phyloP scores from a whole-genome alignment of 2,329 filamentous ascomycete genomes.

The Fusarium circinatum region DNA sequence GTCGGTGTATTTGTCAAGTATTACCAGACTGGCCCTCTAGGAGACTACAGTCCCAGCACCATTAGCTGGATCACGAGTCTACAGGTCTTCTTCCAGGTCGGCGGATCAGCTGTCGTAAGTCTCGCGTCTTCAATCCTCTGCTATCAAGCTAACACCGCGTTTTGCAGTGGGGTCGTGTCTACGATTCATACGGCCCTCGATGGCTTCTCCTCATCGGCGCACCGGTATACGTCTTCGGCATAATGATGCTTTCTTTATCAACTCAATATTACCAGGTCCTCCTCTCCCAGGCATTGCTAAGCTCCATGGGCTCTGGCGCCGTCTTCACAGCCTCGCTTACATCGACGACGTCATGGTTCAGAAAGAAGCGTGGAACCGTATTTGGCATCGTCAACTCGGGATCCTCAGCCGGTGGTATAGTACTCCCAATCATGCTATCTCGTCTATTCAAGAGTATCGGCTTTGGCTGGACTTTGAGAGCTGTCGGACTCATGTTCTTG shows the following conservation, averaged over 20 bases:
- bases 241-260: not conserved
- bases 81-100: not conserved
- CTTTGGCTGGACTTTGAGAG: not conserved
- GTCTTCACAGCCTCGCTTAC: fast-evolving
- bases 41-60: fast-evolving
- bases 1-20: not conserved
- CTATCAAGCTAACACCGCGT: fast-evolving
- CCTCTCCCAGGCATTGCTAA: not conserved
- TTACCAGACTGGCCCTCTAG: fast-evolving
- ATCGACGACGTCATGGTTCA: not conserved
- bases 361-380: not conserved
- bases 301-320: not conserved
- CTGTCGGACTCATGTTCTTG: not conserved
- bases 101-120: not conserved
- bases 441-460: fast-evolving
- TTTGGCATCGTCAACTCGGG: not conserved
- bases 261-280: not conserved
- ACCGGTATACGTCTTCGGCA: not conserved
- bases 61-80: not conserved
- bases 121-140: too few relatives aligned
- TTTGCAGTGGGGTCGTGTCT: not conserved
- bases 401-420: not conserved
- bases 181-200: not conserved
- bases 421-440: not conserved
- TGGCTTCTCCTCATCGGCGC: not conserved